phyloP scores from a whole-genome alignment of 306 rosid species.

The Trifolium pratense region DNA sequence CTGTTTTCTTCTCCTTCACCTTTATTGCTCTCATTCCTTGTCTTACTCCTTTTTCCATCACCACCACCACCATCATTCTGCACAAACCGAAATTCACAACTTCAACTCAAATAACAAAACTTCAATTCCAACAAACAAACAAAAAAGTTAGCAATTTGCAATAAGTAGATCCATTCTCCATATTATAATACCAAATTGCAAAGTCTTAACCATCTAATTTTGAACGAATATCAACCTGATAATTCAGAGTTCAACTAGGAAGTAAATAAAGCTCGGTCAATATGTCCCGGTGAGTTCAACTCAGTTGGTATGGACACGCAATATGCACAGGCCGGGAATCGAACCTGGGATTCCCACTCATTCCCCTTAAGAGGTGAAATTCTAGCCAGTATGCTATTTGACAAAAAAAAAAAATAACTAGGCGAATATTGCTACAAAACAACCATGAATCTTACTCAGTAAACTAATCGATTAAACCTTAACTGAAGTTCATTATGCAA shows the following conservation, averaged over 20 bases:
- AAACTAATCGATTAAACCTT: not conserved
- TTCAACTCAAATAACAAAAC: slow-evolving; percentile 17
- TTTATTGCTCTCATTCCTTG: slow-evolving; percentile 45
- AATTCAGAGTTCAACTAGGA: not conserved
- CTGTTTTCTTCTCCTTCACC: slow-evolving; percentile 58
- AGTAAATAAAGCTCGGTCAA: not conserved
- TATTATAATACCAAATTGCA: not conserved
- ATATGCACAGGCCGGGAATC: too few relatives aligned
- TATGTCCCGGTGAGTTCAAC: too few relatives aligned
- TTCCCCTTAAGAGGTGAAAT: too few relatives aligned
- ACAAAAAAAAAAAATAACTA: too few relatives aligned
- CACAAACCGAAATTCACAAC: slow-evolving; percentile 30
- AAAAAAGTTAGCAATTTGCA: not conserved
- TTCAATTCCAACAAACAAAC: slow-evolving; percentile 20
- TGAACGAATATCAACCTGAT: not conserved
- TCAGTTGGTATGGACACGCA: too few relatives aligned
- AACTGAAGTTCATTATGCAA: not conserved
- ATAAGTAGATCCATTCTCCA: slow-evolving; percentile 33
- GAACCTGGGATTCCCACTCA: too few relatives aligned
- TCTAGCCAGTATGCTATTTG: too few relatives aligned
- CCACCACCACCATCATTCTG: slow-evolving; percentile 60
- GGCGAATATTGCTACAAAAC: not conserved
- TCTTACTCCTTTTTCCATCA: slow-evolving; percentile 67
- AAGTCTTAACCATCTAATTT: not conserved
- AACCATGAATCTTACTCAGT: not conserved